These are phyloP conservation scores for Pseudopediastrum boryanum DNA, from an alignment of 139 green algal genomes.

Conservation along the genomic window DNA sequence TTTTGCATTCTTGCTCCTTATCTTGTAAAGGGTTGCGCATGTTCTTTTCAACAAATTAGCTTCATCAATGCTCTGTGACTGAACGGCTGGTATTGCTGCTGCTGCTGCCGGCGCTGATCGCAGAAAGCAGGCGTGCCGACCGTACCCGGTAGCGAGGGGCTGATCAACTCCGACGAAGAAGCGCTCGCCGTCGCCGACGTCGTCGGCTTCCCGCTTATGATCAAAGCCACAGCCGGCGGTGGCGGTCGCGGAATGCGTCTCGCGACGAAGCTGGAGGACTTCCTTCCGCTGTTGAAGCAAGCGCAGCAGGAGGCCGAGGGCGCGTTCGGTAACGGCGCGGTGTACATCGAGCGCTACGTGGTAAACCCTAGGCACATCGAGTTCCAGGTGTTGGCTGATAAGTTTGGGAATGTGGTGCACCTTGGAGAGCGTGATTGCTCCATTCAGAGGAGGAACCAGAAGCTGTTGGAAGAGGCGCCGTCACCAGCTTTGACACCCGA, in stretches of 20 bases:
- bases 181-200: slow-evolving; percentile 61
- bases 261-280: slow-evolving; percentile 76
- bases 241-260: slow-evolving; percentile 87
- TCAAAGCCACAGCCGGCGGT: slow-evolving; percentile 90
- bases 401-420: slow-evolving; percentile 95
- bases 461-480: slow-evolving; percentile 96
- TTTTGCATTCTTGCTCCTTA: too few species aligned
- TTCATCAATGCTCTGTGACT: background rate
- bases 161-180: slow-evolving; percentile 78
- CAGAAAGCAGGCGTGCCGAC: slow-evolving; percentile 87
- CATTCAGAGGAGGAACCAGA: slow-evolving; percentile 98
- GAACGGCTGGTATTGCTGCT: background rate
- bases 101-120: slow-evolving; percentile 5
- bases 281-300: slow-evolving; percentile 82
- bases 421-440: slow-evolving; percentile 96
- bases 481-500: slow-evolving; percentile 87
- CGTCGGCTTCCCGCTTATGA: slow-evolving; percentile 95
- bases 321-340: slow-evolving; percentile 93
- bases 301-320: slow-evolving; percentile 91
- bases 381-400: slow-evolving; percentile 97
- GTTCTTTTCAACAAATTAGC: background rate
- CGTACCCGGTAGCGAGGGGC: slow-evolving; percentile 90
- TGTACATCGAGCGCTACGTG: slow-evolving; percentile 95
- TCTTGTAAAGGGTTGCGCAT: too few species aligned
- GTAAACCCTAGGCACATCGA: slow-evolving; percentile 96